Conservation (phyloP, 2,329 filamentous ascomycete genomes). For the Cladobotryum protrusum region DNA sequence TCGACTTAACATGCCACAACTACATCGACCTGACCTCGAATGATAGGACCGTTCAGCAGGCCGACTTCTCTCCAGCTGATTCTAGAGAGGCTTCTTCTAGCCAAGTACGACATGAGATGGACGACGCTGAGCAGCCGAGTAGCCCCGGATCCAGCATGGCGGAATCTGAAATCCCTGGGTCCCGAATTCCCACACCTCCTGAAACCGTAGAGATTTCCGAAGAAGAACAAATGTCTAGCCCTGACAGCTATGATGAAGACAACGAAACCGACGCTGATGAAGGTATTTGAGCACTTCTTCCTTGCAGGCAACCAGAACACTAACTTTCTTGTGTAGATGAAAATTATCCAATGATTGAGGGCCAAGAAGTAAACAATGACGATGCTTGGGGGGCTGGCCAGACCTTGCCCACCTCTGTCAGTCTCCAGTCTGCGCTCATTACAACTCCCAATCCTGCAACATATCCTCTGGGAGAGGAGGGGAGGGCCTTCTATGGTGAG, state of each 20-base stretch:
- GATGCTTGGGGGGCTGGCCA: too few relatives aligned
- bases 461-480: too few relatives aligned
- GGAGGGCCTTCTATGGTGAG: too few relatives aligned
- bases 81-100: background rate
- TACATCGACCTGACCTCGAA: conserved; percentile 2
- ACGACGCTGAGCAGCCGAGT: background rate
- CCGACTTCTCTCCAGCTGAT: background rate
- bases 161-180: background rate
- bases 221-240: conserved; percentile 4
- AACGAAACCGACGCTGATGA: background rate
- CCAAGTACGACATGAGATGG: background rate
- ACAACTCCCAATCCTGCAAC: too few relatives aligned
- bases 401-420: too few relatives aligned
- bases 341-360: too few relatives aligned
- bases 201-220: conserved; percentile 4
- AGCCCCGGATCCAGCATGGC: background rate
- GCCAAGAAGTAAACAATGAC: too few relatives aligned
- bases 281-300: background rate
- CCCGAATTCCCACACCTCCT: conserved; percentile 3
- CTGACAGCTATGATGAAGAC: conserved; percentile 2
- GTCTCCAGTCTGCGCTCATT: too few relatives aligned
- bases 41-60: background rate
- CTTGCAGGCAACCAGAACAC: too few relatives aligned
- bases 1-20: conserved; percentile 20
- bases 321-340: too few relatives aligned